These are phyloP conservation scores for Musa schizocarpa DNA, from an alignment of 176 grass and related monocot genomes.

Conservation along the genomic window DNA sequence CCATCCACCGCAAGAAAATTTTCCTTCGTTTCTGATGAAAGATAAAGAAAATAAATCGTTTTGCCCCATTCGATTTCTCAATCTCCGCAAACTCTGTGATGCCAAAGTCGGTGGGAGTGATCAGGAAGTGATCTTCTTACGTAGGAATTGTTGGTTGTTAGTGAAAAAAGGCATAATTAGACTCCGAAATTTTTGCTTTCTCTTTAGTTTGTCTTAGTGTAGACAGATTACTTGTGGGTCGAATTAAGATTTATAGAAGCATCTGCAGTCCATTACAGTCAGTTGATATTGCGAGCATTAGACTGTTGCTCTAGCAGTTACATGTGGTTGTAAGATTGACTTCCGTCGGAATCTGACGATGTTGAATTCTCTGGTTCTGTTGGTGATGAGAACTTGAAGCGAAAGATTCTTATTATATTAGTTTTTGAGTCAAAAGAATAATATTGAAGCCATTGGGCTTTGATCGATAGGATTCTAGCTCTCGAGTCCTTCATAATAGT, in stretches of 20 bases:
- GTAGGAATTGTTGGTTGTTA: too few species aligned
- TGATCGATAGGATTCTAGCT: too few species aligned
- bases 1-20: too few species aligned
- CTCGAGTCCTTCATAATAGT: too few species aligned
- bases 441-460: neutral
- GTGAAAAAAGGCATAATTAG: too few species aligned
- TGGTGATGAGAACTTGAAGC: neutral
- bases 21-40: too few species aligned
- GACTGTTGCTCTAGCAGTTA: neutral
- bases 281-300: neutral
- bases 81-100: too few species aligned
- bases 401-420: neutral
- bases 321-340: neutral
- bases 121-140: too few species aligned
- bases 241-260: neutral
- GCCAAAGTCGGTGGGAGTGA: too few species aligned
- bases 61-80: too few species aligned
- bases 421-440: neutral
- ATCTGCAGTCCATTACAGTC: neutral
- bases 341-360: neutral
- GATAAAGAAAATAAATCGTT: too few species aligned
- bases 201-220: neutral
- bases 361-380: neutral
- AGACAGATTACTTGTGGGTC: neutral
- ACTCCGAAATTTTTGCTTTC: too few species aligned